phyloP scores from a whole-genome alignment of 2,329 filamentous ascomycete genomes.

The Lachnellula subtilissima region DNA sequence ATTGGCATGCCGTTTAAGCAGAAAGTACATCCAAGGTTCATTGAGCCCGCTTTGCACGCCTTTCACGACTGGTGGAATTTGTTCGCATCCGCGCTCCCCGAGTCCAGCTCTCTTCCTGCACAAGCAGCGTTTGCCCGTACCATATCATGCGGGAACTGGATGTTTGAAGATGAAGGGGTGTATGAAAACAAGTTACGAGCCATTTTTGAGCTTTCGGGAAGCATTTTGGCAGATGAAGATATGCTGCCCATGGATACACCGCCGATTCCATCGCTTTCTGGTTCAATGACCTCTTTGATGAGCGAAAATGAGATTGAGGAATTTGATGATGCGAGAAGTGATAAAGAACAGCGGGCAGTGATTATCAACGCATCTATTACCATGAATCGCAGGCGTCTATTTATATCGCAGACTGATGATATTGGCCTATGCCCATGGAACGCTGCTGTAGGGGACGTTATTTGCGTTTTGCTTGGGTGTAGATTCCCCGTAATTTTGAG shows the following conservation, averaged over 20 bases:
- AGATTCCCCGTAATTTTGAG: constrained; percentile 25
- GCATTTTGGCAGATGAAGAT: constrained; percentile 6
- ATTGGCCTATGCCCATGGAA: constrained; percentile 20
- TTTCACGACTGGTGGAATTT: constrained; percentile 28
- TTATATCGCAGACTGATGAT: constrained; percentile 10
- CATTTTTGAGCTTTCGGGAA: constrained; percentile 14
- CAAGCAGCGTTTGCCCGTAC: constrained; percentile 17
- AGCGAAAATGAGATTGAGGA: neutral
- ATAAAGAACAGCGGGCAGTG: constrained; percentile 12
- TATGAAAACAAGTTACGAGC: constrained; percentile 18
- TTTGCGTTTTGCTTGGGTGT: constrained; percentile 26
- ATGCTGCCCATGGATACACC: constrained; percentile 9
- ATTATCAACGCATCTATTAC: constrained; percentile 19
- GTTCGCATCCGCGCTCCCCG: constrained; percentile 6
- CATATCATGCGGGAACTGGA: constrained; percentile 26
- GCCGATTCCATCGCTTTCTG: neutral
- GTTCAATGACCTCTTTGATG: constrained; percentile 2
- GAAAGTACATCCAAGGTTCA: constrained; percentile 11
- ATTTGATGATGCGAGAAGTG: constrained; percentile 4
- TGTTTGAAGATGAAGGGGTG: constrained; percentile 7
- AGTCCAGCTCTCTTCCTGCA: constrained; percentile 4
- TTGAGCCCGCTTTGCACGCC: constrained; percentile 10
- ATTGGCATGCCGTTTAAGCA: constrained; percentile 16
- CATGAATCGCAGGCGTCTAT: constrained; percentile 23
- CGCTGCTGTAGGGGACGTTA: constrained; percentile 16